Evolutionary conservation across 1,284 basidiomycete genomes (phyloP).

Genomic region (Cryptococcus hybrid): DNA sequence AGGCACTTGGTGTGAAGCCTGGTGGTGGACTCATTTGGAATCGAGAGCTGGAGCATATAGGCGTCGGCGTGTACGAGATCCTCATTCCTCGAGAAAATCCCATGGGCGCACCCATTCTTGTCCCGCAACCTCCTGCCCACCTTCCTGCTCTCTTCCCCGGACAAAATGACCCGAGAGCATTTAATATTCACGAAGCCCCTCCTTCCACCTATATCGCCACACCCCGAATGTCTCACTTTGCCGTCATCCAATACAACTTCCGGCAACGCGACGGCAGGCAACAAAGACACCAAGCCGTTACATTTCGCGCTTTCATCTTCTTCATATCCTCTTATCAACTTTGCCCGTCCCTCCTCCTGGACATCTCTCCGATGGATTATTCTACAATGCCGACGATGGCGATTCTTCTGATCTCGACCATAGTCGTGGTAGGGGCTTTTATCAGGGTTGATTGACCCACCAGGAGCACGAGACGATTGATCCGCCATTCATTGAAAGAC

Average conservation of each 20-base stretch:
- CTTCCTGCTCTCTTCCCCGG: constrained; percentile 36
- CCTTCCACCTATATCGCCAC: constrained; percentile 44
- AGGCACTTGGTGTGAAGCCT: constrained; percentile 42
- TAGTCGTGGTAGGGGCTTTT: constrained; percentile 20
- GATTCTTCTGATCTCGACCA: constrained; percentile 7
- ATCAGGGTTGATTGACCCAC: constrained; percentile 45
- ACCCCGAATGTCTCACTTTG: constrained; percentile 23
- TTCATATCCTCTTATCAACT: constrained; percentile 46
- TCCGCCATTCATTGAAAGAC: not conserved
- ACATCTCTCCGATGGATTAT: constrained; percentile 37
- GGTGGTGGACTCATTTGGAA: constrained; percentile 40
- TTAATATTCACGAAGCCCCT: constrained; percentile 19
- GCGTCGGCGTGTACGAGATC: constrained; percentile 49
- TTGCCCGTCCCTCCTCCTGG: constrained; percentile 43
- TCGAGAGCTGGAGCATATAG: constrained; percentile 37
- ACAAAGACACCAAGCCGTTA: constrained; percentile 6
- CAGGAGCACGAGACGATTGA: constrained; percentile 22
- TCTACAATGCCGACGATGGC: constrained; percentile 34
- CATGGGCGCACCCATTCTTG: constrained; percentile 44
- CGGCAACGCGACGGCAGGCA: not conserved
- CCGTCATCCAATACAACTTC: constrained; percentile 10
- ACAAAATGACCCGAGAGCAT: constrained; percentile 9
- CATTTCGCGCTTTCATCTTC: constrained; percentile 45
- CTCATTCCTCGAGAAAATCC: constrained; percentile 36
- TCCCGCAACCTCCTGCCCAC: constrained; percentile 47